Percentiles rank a stretch among this genome's conserved stretches.
Conservation (phyloP, 2,329 filamentous ascomycete species). For the Cadophora sp. region DNA sequence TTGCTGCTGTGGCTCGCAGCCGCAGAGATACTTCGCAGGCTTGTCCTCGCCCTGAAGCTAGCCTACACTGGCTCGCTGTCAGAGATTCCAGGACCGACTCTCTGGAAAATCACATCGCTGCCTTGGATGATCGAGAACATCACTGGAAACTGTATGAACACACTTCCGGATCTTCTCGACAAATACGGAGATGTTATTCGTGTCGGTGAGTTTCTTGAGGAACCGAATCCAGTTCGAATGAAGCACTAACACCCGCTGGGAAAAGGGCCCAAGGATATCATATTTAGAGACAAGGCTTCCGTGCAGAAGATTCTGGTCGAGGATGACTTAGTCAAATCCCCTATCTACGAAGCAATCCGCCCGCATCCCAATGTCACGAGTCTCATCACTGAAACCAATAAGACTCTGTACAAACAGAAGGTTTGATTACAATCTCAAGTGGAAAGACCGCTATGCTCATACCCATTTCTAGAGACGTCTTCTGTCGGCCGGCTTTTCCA, state of each 20-base stretch:
- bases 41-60: slow-evolving; percentile 15
- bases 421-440: slow-evolving; percentile 9
- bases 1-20: slow-evolving; percentile 10
- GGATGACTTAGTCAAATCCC: slow-evolving; percentile 30
- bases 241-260: not conserved
- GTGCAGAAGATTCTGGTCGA: slow-evolving; percentile 32
- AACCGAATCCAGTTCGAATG: not conserved
- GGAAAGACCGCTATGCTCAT: not conserved
- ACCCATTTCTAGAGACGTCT: slow-evolving; percentile 26
- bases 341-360: slow-evolving; percentile 27
- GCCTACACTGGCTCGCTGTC: slow-evolving; percentile 34
- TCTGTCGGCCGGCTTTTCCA: slow-evolving; percentile 34
- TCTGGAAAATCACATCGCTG: slow-evolving; percentile 23
- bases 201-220: slow-evolving; percentile 25
- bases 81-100: slow-evolving; percentile 33
- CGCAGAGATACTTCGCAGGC: slow-evolving; percentile 27
- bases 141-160: slow-evolving; percentile 30
- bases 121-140: slow-evolving; percentile 31
- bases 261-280: slow-evolving; percentile 27
- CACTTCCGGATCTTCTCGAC: slow-evolving; percentile 18
- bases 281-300: slow-evolving; percentile 28
- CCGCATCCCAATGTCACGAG: slow-evolving; percentile 18
- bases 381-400: slow-evolving; percentile 32
- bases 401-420: slow-evolving; percentile 31
- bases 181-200: slow-evolving; percentile 36